Evolutionary conservation across 257 asterid genomes (phyloP), one percentile per base, ranked within the genome.

Genomic region (Solanum ossicruentum): DNA sequence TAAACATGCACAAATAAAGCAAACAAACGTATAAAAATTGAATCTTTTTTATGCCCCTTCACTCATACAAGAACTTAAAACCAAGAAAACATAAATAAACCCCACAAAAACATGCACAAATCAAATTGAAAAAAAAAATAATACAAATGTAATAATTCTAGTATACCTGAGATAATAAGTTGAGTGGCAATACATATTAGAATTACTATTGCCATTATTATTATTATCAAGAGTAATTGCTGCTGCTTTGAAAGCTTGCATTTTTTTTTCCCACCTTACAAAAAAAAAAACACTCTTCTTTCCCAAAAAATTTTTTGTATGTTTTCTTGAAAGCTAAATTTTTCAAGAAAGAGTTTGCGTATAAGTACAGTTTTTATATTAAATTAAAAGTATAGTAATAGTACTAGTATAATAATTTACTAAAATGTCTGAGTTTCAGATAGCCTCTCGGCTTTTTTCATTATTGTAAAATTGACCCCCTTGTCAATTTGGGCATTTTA

Each of bases 131-230:
- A 61, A 58, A 58, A 7, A 11, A 6, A 63, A 17, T 45, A 2
- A 28, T 39, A 36, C 7, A 36, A 36, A 36, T 36, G 4, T 36
- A 4, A 36, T 36, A 36, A 36, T 5, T 36, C 5, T 36, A 36
- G 41, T 36, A 36, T 36, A 95, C 99, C 99, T 92, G 89, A 90
- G 91, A 88, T 90, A 92, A 87, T 91, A 91, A 83, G 92, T 88
- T 77, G 95, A 86, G 84, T 87, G 93, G 93, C 93, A 91, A 86
- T 89, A 94, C 83, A 92, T 87, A 85, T 90, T 93, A 81, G 92
- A 87, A 86, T 54, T 45, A 17, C 21, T 49, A 18, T n/a, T 70
- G 41, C 23, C 16, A 43, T 39, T 69, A 36, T 7, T 17, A 43
- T 49, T 75, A 77, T 85, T 90, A 57, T 89, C 81, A 73, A 89